Percentiles rank a stretch among this genome's conserved stretches.
These are phyloP conservation scores for Lecanicillium sp. DNA, from an alignment of 2,329 filamentous ascomycete species.

Conservation along the genomic window DNA sequence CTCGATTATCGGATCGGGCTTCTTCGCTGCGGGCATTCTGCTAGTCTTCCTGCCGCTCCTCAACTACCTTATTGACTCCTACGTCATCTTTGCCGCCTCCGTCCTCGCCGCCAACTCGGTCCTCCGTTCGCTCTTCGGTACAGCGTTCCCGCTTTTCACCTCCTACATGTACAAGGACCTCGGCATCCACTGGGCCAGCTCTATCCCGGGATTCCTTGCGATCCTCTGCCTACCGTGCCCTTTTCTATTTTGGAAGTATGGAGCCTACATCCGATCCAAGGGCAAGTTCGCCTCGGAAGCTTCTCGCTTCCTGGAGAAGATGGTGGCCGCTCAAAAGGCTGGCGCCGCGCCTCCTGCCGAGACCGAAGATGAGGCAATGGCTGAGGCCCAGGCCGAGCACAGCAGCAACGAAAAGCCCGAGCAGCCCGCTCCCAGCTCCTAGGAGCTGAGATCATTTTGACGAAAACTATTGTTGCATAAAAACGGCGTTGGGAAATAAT, in stretches of 20 bases:
- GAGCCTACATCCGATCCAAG: conserved; percentile 52
- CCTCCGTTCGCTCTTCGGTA: conserved; percentile 65
- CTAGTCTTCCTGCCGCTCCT: conserved; percentile 60
- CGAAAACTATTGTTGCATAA: not conserved
- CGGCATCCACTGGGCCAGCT: conserved; percentile 71
- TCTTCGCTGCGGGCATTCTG: conserved; percentile 53
- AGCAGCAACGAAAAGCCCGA: not conserved
- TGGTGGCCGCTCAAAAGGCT: not conserved
- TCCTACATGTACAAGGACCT: conserved; percentile 50
- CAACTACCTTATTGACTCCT: conserved; percentile 64
- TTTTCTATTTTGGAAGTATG: conserved; percentile 71
- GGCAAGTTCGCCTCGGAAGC: conserved; percentile 67
- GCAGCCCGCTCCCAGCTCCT: not conserved
- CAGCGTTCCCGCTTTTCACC: conserved; percentile 69
- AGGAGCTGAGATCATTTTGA: not conserved
- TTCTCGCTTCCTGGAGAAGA: conserved; percentile 48
- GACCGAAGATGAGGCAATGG: conserved; percentile 4
- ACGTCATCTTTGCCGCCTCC: conserved; percentile 71
- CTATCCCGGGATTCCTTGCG: conserved; percentile 67
- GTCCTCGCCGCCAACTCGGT: conserved; percentile 68
- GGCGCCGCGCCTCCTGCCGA: not conserved
- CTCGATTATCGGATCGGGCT: conserved; percentile 34
- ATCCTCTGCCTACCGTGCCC: conserved; percentile 68
- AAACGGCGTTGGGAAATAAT: no score
- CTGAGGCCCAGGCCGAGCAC: not conserved